Conservation (phyloP, 805 yeast genomes). For the Wickerhamiella siamensis region DNA sequence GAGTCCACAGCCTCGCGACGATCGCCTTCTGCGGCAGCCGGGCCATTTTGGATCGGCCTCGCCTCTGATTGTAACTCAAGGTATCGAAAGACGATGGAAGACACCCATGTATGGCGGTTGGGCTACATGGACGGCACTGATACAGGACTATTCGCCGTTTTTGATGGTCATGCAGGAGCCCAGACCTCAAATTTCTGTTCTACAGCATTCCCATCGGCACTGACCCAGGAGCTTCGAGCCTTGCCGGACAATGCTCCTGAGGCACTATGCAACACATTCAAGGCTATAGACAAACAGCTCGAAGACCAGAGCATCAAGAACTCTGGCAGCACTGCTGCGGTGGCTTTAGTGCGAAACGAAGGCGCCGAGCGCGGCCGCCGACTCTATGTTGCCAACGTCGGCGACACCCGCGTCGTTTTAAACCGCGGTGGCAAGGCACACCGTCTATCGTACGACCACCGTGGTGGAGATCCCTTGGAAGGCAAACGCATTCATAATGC, state of each 20-base stretch:
- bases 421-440: constrained; percentile 61
- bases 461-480: constrained; percentile 72
- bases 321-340: constrained; percentile 93
- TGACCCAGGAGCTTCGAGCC: constrained; percentile 22
- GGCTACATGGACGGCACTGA: constrained; percentile 72
- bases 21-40: constrained; percentile 1
- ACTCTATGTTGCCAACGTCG: constrained; percentile 88
- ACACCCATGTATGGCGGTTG: constrained; percentile 83
- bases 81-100: constrained; percentile 86
- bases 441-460: constrained; percentile 83
- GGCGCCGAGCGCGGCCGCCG: constrained; percentile 30
- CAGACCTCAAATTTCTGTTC: constrained; percentile 94
- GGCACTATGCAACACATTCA: constrained; percentile 53
- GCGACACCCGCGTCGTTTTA: constrained; percentile 77
- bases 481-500: constrained; percentile 54
- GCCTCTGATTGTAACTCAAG: constrained; percentile 76
- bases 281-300: constrained; percentile 60
- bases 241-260: constrained; percentile 32
- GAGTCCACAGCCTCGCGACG: background rate
- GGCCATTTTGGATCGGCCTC: constrained; percentile 68
- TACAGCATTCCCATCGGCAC: constrained; percentile 56
- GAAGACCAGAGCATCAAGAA: constrained; percentile 47
- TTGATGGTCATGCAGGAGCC: constrained; percentile 95
- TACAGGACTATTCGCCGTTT: constrained; percentile 90
- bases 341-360: constrained; percentile 69